Evolutionary conservation across 2,329 filamentous ascomycete species (phyloP), one percentile per base, ranked within the genome.

Genomic region (Aspergillus caelatus): DNA sequence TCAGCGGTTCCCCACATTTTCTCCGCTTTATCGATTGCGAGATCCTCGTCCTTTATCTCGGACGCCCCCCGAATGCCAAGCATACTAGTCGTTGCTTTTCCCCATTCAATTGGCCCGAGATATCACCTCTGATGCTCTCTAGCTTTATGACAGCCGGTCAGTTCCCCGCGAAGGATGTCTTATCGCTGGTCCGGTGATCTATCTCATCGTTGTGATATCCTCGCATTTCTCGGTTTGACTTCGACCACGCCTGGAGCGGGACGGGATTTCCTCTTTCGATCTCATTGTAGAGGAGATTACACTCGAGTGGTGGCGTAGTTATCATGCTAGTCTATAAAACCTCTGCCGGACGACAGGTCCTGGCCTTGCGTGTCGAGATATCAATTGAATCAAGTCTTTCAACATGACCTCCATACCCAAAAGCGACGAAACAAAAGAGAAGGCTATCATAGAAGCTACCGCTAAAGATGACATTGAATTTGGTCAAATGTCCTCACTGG

Each of bases 401-500:
- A 21, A 28, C 30, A 54, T 54, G 52, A n/a, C 21, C 23, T 36
- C n/a, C 28, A 8, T 34, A 34, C 30, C 12, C 19, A 54, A 36
- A 10, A 21, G 28, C 4, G 30, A 23, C 10, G 30, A 36, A 21
- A 54, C 12, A 12, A 54, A 53, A 8, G 30, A 54, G 12, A 16
- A 36, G 5, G 30, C 32, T n/a, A 54, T 19, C 32, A n/a, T 54
- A 12, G n/a, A 19, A 21, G 21, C 30, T 8, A 23, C 12, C 26
- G 6, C 36, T 19, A 45, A 59, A 10, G 60, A 57, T 11, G 71
- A 73, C 41, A 46, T 71, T 1, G 68, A 72, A 57, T 21, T 66
- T 12, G 71, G 73, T 16, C 64, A 62, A 10, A 62, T 72, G 28
- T 63, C 68, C 9, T 76, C 81, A 34, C 78, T 85, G 19, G 84